Evolutionary conservation across 257 asterid genomes (phyloP), one percentile per base, ranked within the genome.

Genomic region (Solanum pennellii): DNA sequence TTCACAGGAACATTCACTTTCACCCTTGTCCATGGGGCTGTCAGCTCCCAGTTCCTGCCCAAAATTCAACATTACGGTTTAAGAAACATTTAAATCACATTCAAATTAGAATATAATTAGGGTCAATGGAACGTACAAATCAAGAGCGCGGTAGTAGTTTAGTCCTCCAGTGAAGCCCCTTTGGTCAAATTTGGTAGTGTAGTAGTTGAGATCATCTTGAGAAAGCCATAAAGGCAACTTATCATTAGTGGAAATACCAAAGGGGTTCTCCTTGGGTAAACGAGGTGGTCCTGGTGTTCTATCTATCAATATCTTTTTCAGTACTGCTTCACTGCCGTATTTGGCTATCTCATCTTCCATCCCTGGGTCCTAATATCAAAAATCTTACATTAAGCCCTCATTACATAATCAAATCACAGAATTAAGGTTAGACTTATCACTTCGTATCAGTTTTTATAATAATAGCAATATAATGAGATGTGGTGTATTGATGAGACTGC

Each of bases 111-210:
- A 33, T 44, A 74, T 5, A 12, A 12, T n/a, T 13, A 77, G 37
- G 23, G 5, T 12, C 15, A 77, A 77, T 44, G 18, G 47, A 44
- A 84, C 94, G 7, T 91, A 95, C 99, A 95, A 45, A 82, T 96
- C 95, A 18, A 97, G 89, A 21, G 94, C 92, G 2, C 99, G 98
- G 66, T 97, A 97, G 86, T 97, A 97, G 94, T 97, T 97, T 79
- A 97, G 91, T 27, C 96, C 97, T 23, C 99, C 99, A 23, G 97
- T 93, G 93, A 97, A 97, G 76, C 99, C 99, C 85, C 87, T 93
- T 59, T 91, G 89, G 27, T 91, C 86, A 84, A 85, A 97, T 69
- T 92, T 94, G 2, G 80, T 14, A 49, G 94, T 92, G 37, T 92
- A 97, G 86, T 89, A 95, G 15, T 93, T 89, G 88, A 97, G 93